Base-by-base conservation (phyloP, 495 filamentous ascomycete species). In the Xylaria nigripes region DNA sequence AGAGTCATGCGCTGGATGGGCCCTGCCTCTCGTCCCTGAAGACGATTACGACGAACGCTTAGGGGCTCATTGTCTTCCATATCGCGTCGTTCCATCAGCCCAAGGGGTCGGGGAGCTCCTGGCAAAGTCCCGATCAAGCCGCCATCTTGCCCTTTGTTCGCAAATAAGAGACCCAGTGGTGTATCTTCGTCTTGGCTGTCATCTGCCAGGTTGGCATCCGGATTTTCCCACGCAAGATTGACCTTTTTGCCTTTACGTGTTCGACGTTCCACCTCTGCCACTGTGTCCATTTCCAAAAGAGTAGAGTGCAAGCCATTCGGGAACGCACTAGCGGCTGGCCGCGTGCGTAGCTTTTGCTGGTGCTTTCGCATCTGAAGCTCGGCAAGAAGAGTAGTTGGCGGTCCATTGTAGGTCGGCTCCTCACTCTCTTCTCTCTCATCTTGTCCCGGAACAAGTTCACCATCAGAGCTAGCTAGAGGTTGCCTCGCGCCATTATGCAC, bases 31-130 rank as follows among this genome's bases (percentile, higher is more conserved):
- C 52, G 73, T 47, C 86, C 90, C 50, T 82, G 78, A 15, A 98
- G 75, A 57, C 93, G 76, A 25, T 87, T 86, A 32, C 90, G 81
- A 8, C 93, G 84, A 16, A 75, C 74, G 58, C 87, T 90, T 40
- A 98, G 71, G 6, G 93, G 90, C 61, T 98, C 93, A 45, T 86
- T 89, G 59, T 97, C 93, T 67, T 98, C 93, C 57, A 92, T 70
- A 49, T 95, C 82, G 8, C 86, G 81, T 61, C 80, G 81, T 64
- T 91, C 90, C 75, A 98, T 85, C 18, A 98, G 71, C 13, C 93
- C 93, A 19, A 91, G 63, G 0, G 92, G 90, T 16, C 87, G 79
- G 44, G 85, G 72, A 1, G 72, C 54, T 53, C 75, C 75, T 56
- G 70, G 66, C 45, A 73, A 57, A 25, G 84, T 78, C 34, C 81